These are phyloP conservation scores for Davidsoniella eucalypti DNA, from an alignment of 2,329 filamentous ascomycete species.

Conservation along the genomic window DNA sequence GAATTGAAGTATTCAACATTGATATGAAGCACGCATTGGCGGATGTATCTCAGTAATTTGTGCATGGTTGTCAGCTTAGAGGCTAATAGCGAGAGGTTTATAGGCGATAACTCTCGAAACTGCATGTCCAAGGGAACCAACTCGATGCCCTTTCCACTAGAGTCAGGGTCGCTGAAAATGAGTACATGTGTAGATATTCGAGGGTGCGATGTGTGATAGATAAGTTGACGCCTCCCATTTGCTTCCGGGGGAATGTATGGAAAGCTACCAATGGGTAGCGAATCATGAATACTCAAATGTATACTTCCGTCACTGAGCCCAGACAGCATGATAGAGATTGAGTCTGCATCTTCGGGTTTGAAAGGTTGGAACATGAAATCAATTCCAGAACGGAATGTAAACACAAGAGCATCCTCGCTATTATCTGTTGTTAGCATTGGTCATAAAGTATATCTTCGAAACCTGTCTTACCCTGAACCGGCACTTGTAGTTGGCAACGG, in stretches of 20 bases:
- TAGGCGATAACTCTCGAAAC: slow-evolving; percentile 61
- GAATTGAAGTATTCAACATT: slow-evolving; percentile 68
- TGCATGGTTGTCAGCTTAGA: slow-evolving; percentile 78
- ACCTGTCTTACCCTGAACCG: slow-evolving; percentile 38
- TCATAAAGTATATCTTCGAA: not conserved
- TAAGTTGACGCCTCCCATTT: slow-evolving; percentile 21
- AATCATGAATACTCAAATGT: slow-evolving; percentile 72
- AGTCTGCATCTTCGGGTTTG: slow-evolving; percentile 48
- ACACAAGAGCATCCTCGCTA: slow-evolving; percentile 41
- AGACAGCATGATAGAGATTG: slow-evolving; percentile 64
- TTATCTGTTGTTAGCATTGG: slow-evolving; percentile 7
- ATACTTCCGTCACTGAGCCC: slow-evolving; percentile 55
- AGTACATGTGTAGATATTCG: slow-evolving; percentile 62
- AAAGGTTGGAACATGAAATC: slow-evolving; percentile 52
- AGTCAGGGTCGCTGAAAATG: slow-evolving; percentile 30
- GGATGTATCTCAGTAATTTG: slow-evolving; percentile 71
- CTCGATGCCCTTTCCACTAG: slow-evolving; percentile 28
- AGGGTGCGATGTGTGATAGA: slow-evolving; percentile 54
- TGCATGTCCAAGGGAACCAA: slow-evolving; percentile 69
- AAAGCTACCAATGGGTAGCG: slow-evolving; percentile 60
- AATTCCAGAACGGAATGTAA: slow-evolving; percentile 51
- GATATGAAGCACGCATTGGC: slow-evolving; percentile 65
- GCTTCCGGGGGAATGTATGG: slow-evolving; percentile 22
- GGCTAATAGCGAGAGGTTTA: slow-evolving; percentile 69
- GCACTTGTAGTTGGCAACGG: slow-evolving; percentile 45